Evolutionary conservation across 768 basidiomycete species (phyloP), one percentile per base, ranked within the genome.

Genomic region (Lentinula sp.): DNA sequence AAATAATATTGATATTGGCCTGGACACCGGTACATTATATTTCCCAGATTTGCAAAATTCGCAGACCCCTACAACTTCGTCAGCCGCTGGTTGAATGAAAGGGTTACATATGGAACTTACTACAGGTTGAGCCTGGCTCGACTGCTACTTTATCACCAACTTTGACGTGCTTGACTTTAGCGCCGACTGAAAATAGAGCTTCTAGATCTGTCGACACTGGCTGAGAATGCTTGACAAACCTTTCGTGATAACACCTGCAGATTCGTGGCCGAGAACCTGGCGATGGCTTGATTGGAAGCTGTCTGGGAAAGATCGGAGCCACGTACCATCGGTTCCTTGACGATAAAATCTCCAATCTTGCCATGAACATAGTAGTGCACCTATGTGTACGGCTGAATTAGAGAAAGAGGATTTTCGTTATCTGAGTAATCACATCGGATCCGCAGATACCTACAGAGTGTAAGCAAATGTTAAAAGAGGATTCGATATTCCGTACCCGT

Each of bases 181-280:
- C 71, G 10, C 95, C 94, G 61, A 93, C 92, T 90, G 67, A 3
- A 57, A 42, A 49, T 37, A 7, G 11, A 35, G 40, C 64, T 37
- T 40, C 42, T 11, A 43, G 66, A 18, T 59, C 5, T 18, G 11
- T 10, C 32, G 1, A 21, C 23, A 15, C 10, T 13, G 23, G 21
- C 32, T 9, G 10, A 35, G 9, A n/a, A 21, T 34, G 11, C 21
- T 23, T n/a, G 11, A 18, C 59, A 57, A 63, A 87, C 89, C 82
- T 77, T 87, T 88, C 59, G 75, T 76, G 54, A 97, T 74, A 52
- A 93, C 74, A 10, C 93, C 95, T 31, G 93, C 79, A 2, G 93
- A 93, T 76, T 98, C 96, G 69, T 98, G 96, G 18, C 96, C 96
- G 48, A 98, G 86, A 53, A 94, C 89, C 93, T 91, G 71, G 40